These are phyloP conservation scores for Botryotinia globosa DNA, from an alignment of 2,329 filamentous ascomycete species.

Conservation along the genomic window DNA sequence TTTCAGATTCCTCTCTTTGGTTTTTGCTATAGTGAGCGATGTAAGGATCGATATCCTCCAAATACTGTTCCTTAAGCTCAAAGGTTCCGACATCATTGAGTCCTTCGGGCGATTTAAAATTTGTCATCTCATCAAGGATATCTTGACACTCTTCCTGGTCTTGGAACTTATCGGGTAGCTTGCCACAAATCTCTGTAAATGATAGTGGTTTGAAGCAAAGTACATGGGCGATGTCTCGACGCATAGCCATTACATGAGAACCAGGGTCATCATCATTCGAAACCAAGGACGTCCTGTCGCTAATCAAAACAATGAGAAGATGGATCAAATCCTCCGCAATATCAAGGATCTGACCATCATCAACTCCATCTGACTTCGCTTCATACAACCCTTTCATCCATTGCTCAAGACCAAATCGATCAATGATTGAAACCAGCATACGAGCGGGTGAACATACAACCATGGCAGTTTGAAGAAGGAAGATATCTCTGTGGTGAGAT, in stretches of 20 bases:
- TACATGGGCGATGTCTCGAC: slow-evolving; percentile 87
- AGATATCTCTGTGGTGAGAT: slow-evolving; percentile 90
- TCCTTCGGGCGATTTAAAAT: slow-evolving; percentile 85
- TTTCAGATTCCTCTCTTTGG: slow-evolving; percentile 91
- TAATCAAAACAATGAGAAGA: slow-evolving; percentile 84
- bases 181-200: slow-evolving; percentile 84
- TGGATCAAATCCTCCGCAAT: slow-evolving; percentile 96
- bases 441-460: slow-evolving; percentile 80
- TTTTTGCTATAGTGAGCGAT: slow-evolving; percentile 96
- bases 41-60: slow-evolving; percentile 91
- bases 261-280: slow-evolving; percentile 63
- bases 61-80: slow-evolving; percentile 80
- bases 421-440: slow-evolving; percentile 83
- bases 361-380: slow-evolving; percentile 68
- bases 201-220: slow-evolving; percentile 95
- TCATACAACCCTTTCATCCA: slow-evolving; percentile 87
- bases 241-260: slow-evolving; percentile 68
- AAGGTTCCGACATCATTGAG: slow-evolving; percentile 92
- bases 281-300: slow-evolving; percentile 79
- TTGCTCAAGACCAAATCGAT: slow-evolving; percentile 82
- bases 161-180: slow-evolving; percentile 83
- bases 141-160: slow-evolving; percentile 86
- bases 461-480: slow-evolving; percentile 86
- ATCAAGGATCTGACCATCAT: slow-evolving; percentile 85
- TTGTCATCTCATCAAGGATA: slow-evolving; percentile 82